A percentile compares a stretch with the other conserved stretches of the same genome.
Evolutionary conservation across 23 red algal species (phyloP).

Genomic region (Gracilaria gracilis): DNA sequence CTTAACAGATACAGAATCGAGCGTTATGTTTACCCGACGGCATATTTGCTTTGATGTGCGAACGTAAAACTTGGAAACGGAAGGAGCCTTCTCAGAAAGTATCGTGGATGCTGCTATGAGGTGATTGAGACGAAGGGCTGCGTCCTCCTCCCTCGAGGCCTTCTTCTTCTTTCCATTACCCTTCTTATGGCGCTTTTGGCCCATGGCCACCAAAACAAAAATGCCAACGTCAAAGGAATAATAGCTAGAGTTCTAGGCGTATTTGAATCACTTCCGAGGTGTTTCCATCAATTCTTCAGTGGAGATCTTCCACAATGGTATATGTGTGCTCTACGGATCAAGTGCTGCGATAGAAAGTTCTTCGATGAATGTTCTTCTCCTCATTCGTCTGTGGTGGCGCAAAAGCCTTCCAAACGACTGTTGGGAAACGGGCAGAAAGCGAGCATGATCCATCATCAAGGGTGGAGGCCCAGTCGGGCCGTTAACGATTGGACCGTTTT

Average conservation of each 20-base stretch:
- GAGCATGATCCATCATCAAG: too few species aligned
- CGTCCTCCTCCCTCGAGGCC: constrained; percentile 60
- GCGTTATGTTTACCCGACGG: constrained; percentile 66
- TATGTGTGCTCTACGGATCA: too few species aligned
- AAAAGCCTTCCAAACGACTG: too few species aligned
- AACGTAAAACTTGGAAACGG: constrained; percentile 39
- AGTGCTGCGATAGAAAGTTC: too few species aligned
- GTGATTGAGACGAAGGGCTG: constrained; percentile 51
- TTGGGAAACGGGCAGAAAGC: too few species aligned
- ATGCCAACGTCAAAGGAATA: neutral
- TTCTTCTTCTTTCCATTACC: constrained; percentile 35
- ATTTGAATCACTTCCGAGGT: too few species aligned
- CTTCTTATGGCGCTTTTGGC: constrained; percentile 49
- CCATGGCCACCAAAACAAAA: neutral
- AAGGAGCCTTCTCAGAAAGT: constrained; percentile 46
- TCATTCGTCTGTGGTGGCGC: too few species aligned
- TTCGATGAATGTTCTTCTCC: too few species aligned
- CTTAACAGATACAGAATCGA: constrained; percentile 70
- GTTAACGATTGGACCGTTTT: too few species aligned
- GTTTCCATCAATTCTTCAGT: too few species aligned
- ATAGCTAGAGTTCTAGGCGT: neutral
- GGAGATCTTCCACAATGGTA: too few species aligned
- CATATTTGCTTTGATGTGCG: constrained; percentile 52
- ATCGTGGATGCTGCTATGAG: constrained; percentile 55
- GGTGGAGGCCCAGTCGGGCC: too few species aligned